These are phyloP conservation scores for Pholiota molesta DNA, from an alignment of 768 basidiomycete species.

Conservation along the genomic window DNA sequence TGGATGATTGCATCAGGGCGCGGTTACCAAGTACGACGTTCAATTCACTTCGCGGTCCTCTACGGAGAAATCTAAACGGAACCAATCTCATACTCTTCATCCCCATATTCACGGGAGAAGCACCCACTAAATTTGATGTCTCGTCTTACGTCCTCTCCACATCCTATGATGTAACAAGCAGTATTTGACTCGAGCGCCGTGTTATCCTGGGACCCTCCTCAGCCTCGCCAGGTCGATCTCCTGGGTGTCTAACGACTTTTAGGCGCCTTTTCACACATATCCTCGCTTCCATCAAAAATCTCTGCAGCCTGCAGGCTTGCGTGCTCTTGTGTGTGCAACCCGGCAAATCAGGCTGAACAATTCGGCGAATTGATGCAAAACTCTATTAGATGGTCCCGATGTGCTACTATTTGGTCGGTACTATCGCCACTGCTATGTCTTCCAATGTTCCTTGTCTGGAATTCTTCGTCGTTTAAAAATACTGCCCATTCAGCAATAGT, in stretches of 20 bases:
- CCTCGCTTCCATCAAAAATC: not conserved
- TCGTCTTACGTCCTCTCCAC: not conserved
- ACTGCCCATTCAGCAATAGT: not conserved
- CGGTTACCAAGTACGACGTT: constrained; percentile 6
- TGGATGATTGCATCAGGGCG: constrained; percentile 12
- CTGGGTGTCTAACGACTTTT: not conserved
- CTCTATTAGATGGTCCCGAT: constrained; percentile 5
- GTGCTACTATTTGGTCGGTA: constrained; percentile 3
- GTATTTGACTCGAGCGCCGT: not conserved
- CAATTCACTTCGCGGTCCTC: constrained; percentile 13
- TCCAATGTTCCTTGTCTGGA: not conserved
- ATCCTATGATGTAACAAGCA: not conserved
- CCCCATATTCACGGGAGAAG: constrained; percentile 2
- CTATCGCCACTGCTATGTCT: not conserved
- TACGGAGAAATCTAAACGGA: constrained; percentile 7
- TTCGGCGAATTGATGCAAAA: constrained; percentile 6
- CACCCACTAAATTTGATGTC: not conserved
- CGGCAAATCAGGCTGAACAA: constrained; percentile 3
- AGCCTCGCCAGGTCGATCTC: not conserved
- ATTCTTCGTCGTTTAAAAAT: not conserved
- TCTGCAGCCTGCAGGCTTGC: not conserved
- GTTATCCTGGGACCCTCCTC: not conserved
- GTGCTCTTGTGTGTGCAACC: not conserved
- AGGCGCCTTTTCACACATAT: not conserved
- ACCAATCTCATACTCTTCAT: not conserved